Evolutionary conservation across 2,329 filamentous ascomycete genomes (phyloP).

Genomic region (Exophiala alcalophila): DNA sequence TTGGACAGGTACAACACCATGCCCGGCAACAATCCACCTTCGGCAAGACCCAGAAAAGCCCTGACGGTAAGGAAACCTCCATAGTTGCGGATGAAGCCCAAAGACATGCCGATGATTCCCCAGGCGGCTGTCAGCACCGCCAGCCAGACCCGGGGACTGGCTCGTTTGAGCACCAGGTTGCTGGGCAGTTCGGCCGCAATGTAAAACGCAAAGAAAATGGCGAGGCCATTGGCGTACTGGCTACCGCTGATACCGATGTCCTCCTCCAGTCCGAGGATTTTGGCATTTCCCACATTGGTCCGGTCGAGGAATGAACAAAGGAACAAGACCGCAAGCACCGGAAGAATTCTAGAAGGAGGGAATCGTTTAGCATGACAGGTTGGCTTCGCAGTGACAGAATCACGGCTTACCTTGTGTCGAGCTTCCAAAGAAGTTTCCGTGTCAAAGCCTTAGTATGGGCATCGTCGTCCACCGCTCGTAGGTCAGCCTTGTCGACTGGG

Average conservation of each 20-base stretch:
- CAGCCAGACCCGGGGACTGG: slow-evolving; percentile 53
- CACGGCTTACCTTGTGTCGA: slow-evolving; percentile 47
- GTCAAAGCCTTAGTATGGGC: slow-evolving; percentile 35
- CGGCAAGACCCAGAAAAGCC: slow-evolving; percentile 46
- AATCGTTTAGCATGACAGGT: background rate
- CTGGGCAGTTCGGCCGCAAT: slow-evolving; percentile 35
- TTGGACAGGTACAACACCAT: slow-evolving; percentile 45
- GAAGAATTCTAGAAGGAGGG: slow-evolving; percentile 52
- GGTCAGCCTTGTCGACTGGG: slow-evolving; percentile 4
- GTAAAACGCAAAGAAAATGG: slow-evolving; percentile 66
- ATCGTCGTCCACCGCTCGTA: slow-evolving; percentile 8
- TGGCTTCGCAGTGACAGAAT: too few relatives aligned
- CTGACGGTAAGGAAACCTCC: slow-evolving; percentile 47
- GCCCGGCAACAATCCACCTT: slow-evolving; percentile 44
- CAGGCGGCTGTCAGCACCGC: slow-evolving; percentile 34
- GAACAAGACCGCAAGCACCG: slow-evolving; percentile 62
- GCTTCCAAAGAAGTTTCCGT: slow-evolving; percentile 51
- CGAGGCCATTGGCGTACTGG: slow-evolving; percentile 65
- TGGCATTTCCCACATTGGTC: slow-evolving; percentile 71
- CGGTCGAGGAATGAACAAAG: slow-evolving; percentile 65
- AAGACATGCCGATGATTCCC: slow-evolving; percentile 22
- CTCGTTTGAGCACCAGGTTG: slow-evolving; percentile 45
- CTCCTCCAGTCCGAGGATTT: slow-evolving; percentile 60
- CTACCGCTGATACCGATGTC: slow-evolving; percentile 58
- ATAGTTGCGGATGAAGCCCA: slow-evolving; percentile 35